These are phyloP conservation scores for Fusarium annulatum DNA, from an alignment of 2,329 filamentous ascomycete species.

Conservation along the genomic window DNA sequence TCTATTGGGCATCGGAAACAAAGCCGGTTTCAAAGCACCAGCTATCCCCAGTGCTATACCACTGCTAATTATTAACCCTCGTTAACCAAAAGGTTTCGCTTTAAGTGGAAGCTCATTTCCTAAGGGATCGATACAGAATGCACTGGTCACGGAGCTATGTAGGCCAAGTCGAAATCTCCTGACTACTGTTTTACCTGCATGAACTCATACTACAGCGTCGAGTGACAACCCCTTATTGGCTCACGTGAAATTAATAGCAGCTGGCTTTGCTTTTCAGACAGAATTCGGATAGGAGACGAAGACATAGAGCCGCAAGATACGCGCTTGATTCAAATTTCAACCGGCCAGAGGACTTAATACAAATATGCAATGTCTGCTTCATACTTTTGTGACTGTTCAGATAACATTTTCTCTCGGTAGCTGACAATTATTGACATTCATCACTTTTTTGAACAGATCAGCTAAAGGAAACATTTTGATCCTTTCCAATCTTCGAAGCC, in stretches of 20 bases:
- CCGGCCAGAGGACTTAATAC: neutral
- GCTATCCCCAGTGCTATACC: neutral
- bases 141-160: neutral
- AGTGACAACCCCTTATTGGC: neutral
- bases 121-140: neutral
- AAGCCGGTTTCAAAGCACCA: neutral
- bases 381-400: fast-evolving
- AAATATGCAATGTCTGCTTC: constrained; percentile 4
- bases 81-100: neutral
- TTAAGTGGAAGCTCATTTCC: neutral
- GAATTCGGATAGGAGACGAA: neutral
- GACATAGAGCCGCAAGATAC: neutral
- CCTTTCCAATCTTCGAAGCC: neutral
- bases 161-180: neutral
- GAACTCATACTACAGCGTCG: neutral
- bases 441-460: too few relatives aligned
- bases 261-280: neutral
- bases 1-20: neutral
- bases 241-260: constrained; percentile 13
- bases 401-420: neutral
- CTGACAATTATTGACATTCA: too few relatives aligned
- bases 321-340: too few relatives aligned
- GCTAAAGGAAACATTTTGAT: neutral
- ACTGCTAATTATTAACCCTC: neutral
- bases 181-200: neutral